phyloP scores from a whole-genome alignment of 2,329 filamentous ascomycete genomes.

The Chaetomium olivaceum region DNA sequence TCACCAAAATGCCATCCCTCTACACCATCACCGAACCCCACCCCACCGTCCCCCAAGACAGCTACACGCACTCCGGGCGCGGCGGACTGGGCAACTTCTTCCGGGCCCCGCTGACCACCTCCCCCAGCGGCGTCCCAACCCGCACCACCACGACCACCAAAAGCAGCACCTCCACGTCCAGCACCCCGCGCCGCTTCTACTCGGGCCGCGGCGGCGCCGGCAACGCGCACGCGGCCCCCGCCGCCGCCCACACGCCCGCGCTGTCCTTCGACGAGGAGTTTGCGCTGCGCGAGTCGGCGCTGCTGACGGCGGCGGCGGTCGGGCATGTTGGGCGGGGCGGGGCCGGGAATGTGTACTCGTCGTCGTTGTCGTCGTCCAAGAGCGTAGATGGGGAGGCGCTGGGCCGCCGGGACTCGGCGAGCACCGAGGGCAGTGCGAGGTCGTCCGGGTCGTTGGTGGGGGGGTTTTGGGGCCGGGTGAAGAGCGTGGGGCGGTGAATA shows the following conservation, averaged over 20 bases:
- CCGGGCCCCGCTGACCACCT: constrained; percentile 47
- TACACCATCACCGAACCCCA: constrained; percentile 52
- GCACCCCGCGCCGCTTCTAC: constrained; percentile 54
- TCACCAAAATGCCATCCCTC: constrained; percentile 40
- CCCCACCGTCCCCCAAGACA: constrained; percentile 48
- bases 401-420: constrained; percentile 26
- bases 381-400: not conserved
- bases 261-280: constrained; percentile 70
- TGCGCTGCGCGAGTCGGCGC: constrained; percentile 54
- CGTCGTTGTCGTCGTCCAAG: constrained; percentile 31
- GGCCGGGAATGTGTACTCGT: constrained; percentile 56
- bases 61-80: constrained; percentile 55
- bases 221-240: constrained; percentile 52
- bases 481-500: constrained; percentile 31
- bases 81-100: constrained; percentile 59
- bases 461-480: constrained; percentile 45
- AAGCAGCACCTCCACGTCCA: constrained; percentile 39
- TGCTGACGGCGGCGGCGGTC: constrained; percentile 42
- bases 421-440: constrained; percentile 29
- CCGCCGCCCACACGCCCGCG: constrained; percentile 49
- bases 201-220: constrained; percentile 67
- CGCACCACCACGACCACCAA: constrained; percentile 45
- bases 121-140: constrained; percentile 54
- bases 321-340: constrained; percentile 63
- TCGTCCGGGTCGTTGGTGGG: constrained; percentile 21